These are phyloP conservation scores for Akanthomyces dipterigenus DNA, from an alignment of 2,329 filamentous ascomycete genomes.

Conservation along the genomic window DNA sequence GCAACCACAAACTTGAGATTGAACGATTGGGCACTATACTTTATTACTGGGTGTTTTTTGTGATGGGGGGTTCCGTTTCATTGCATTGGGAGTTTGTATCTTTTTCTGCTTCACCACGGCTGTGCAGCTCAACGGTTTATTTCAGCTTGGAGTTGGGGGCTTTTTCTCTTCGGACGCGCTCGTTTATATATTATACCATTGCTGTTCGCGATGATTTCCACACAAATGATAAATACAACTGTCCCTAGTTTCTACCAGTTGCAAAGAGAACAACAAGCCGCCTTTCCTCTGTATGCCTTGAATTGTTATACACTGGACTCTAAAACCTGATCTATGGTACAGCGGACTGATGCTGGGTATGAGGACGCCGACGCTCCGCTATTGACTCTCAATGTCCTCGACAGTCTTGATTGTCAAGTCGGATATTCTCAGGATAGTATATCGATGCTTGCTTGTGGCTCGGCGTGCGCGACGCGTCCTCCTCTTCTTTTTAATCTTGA, in stretches of 20 bases:
- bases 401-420: constrained; percentile 61
- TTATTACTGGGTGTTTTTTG: constrained; percentile 3
- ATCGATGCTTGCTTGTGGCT: constrained; percentile 84
- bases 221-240: neutral
- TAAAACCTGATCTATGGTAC: constrained; percentile 7
- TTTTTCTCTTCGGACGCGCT: constrained; percentile 15
- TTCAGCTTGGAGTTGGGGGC: constrained; percentile 26
- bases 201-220: constrained; percentile 3
- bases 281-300: neutral
- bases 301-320: constrained; percentile 9
- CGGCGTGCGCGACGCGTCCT: constrained; percentile 66
- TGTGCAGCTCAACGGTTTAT: constrained; percentile 19
- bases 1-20: neutral
- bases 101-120: constrained; percentile 16
- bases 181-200: constrained; percentile 16
- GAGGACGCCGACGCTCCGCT: no score
- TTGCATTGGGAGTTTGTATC: constrained; percentile 11
- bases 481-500: constrained; percentile 76
- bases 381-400: constrained; percentile 28
- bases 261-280: neutral
- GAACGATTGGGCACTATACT: constrained; percentile 5
- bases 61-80: neutral
- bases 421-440: constrained; percentile 77
- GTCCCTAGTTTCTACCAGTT: neutral
- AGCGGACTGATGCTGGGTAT: neutral